These are phyloP conservation scores for Starmerella bacillaris DNA, from an alignment of 805 yeast species.

Conservation along the genomic window DNA sequence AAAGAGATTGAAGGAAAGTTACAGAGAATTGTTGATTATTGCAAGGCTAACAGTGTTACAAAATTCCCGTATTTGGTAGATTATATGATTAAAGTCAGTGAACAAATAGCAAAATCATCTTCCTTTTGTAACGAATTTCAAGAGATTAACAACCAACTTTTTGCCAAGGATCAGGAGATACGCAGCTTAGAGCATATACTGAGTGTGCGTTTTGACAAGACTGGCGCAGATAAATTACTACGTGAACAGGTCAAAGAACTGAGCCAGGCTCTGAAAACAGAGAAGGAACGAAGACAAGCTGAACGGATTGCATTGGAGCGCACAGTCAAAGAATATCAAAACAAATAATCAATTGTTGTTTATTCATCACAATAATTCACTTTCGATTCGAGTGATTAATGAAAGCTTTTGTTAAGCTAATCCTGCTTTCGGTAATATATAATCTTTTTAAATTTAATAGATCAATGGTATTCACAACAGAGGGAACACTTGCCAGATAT, in stretches of 20 bases:
- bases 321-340: background rate
- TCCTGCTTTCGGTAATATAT: too few relatives aligned
- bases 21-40: slow-evolving; percentile 4
- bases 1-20: slow-evolving; percentile 1
- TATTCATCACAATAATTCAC: too few relatives aligned
- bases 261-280: slow-evolving; percentile 10
- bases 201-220: slow-evolving; percentile 7
- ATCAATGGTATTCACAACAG: too few relatives aligned
- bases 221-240: slow-evolving; percentile 15
- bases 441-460: too few relatives aligned
- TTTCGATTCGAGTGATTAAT: too few relatives aligned
- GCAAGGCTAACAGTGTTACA: slow-evolving; percentile 5
- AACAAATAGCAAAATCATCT: slow-evolving; percentile 9
- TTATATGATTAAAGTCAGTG: slow-evolving; percentile 11
- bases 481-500: too few relatives aligned
- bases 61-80: slow-evolving; percentile 16
- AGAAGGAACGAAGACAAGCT: slow-evolving; percentile 14
- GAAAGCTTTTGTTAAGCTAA: too few relatives aligned
- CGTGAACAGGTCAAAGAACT: slow-evolving; percentile 13
- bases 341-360: too few relatives aligned
- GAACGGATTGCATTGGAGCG: slow-evolving; percentile 11
- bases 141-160: slow-evolving; percentile 1
- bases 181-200: slow-evolving; percentile 10
- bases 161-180: slow-evolving; percentile 11
- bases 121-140: background rate